phyloP scores from a whole-genome alignment of 2,329 filamentous ascomycete species.

The Calonectria pseudoreteaudii region DNA sequence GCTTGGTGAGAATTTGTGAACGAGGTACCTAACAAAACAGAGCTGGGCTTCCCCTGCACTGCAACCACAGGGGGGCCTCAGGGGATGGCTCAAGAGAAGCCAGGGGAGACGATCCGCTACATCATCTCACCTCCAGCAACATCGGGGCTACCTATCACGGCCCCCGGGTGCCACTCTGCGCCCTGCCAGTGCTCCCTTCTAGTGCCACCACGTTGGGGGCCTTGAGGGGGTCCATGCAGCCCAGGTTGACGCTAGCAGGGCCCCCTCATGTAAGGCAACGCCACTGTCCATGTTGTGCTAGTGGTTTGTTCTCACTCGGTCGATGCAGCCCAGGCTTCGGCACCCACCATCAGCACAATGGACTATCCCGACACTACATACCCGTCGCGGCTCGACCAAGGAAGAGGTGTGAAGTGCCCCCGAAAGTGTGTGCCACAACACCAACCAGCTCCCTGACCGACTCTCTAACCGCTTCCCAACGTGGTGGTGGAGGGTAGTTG shows the following conservation, averaged over 20 bases:
- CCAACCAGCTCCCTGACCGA: constrained; percentile 12
- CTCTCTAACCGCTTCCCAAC: neutral
- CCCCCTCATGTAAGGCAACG: constrained; percentile 35
- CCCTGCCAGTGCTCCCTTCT: constrained; percentile 3
- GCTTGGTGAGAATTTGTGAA: neutral
- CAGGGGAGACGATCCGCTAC: constrained; percentile 13
- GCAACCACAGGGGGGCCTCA: constrained; percentile 14
- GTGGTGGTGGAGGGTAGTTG: constrained; percentile 9
- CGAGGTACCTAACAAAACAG: neutral
- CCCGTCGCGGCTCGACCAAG: constrained; percentile 1
- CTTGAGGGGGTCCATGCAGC: neutral
- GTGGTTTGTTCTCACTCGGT: constrained; percentile 1
- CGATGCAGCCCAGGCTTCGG: neutral
- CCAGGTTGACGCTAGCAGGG: constrained; percentile 18
- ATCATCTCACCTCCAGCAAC: constrained; percentile 18
- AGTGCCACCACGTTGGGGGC: constrained; percentile 7
- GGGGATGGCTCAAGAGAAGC: constrained; percentile 1
- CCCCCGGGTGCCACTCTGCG: constrained; percentile 5
- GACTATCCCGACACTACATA: constrained; percentile 9
- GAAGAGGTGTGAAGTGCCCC: neutral
- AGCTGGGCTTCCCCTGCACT: constrained; percentile 7
- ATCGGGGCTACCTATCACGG: constrained; percentile 23
- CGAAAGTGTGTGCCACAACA: constrained; percentile 11
- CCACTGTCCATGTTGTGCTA: constrained; percentile 34
- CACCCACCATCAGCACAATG: neutral